Evolutionary conservation across 768 basidiomycete genomes (phyloP).

Genomic region (Boletus coccyginus): DNA sequence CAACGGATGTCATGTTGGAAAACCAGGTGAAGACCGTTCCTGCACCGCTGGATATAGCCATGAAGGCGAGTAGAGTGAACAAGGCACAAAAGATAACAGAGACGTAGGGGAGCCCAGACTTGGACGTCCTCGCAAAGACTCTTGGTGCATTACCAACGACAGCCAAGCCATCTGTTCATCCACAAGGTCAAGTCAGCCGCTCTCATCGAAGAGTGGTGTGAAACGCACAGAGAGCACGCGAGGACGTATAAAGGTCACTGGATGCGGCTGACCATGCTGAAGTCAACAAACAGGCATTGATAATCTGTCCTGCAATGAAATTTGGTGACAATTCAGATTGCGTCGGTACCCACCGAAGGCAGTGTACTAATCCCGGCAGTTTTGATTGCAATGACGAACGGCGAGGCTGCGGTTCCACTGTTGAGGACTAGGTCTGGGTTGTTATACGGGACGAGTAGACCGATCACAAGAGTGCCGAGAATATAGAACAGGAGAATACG

Average conservation of each 20-base stretch:
- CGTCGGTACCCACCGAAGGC: conserved; percentile 57
- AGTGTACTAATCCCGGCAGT: conserved; percentile 83
- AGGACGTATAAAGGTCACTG: conserved; percentile 86
- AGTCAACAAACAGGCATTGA: conserved; percentile 80
- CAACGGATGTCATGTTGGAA: conserved; percentile 66
- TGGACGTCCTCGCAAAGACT: conserved; percentile 68
- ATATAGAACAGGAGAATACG: conserved; percentile 84
- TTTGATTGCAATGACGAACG: conserved; percentile 89
- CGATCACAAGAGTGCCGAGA: conserved; percentile 69
- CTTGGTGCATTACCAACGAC: conserved; percentile 76
- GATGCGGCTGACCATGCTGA: conserved; percentile 93
- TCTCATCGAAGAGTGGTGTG: neutral
- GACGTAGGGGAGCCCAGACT: conserved; percentile 72
- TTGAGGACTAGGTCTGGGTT: conserved; percentile 49
- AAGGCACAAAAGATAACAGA: conserved; percentile 65
- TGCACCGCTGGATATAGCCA: conserved; percentile 66
- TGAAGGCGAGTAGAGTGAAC: conserved; percentile 76
- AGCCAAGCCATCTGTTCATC: conserved; percentile 69
- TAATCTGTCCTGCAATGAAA: conserved; percentile 45
- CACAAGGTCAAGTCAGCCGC: neutral
- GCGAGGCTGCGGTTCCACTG: conserved; percentile 64
- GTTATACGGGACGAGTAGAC: conserved; percentile 77
- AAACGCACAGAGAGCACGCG: conserved; percentile 75
- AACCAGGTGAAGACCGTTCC: conserved; percentile 81
- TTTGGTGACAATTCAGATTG: conserved; percentile 5